Base-by-base conservation (phyloP, 768 basidiomycete species). In the Pholiota conissans region DNA sequence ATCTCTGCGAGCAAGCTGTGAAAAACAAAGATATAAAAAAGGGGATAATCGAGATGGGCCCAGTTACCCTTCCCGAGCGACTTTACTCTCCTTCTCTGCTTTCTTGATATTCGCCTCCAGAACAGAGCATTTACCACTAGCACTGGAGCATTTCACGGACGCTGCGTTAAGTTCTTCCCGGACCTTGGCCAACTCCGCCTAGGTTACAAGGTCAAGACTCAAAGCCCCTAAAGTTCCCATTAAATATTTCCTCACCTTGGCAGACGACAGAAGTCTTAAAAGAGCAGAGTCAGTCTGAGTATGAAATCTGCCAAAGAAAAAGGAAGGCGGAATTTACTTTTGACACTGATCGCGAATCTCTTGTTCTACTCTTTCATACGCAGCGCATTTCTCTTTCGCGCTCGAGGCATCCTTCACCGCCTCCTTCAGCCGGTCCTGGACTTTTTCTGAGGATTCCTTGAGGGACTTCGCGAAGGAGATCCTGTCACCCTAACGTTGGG, bases 341-440 rank as follows among this genome's bases (percentile, higher is more conserved):
- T 54, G 26, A 27, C 40, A 40, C 6, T 8, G 13, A 7, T 51
- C 34, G 4, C 18, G 50, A 24, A 10, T n/a, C 6, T 46, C 53
- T 34, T 54, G 5, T 46, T 45, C 52, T 4, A 40, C 55, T 4
- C 50, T 52, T 30, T 60, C 52, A 10, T 60, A 28, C 11, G 30
- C 32, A 28, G 46, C 42, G 16, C 52, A 59, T 42, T 52, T 59
- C 5, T 47, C 47, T 2, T 30, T 52, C 5, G 55, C 47, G 9
- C 2, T 16, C 11, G 53, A 54, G 18, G 42, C 42, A 18, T 26
- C 13, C 14, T 20, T 20, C 18, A 30, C 13, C 2, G 42, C 40
- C 5, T 28, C 37, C 13, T 54, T 45, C 2, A 54, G 11, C 24
- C 54, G 46, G 14, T 27, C 55, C 39, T 56, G 53, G 4, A 26